Base-by-base conservation (phyloP, 2,329 filamentous ascomycete species). In the Fusarium irregulare region DNA sequence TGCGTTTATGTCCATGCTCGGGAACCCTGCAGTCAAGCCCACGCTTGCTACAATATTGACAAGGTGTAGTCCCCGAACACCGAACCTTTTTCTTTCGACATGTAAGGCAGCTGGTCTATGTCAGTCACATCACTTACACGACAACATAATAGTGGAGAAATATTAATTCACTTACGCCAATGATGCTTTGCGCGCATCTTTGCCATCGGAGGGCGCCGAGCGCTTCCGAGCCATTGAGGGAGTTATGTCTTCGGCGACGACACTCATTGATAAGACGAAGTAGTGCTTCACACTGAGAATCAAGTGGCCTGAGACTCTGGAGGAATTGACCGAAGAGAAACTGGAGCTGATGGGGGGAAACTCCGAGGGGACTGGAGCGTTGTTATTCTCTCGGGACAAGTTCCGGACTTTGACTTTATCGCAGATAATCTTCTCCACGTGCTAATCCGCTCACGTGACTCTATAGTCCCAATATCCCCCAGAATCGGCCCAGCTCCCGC, bases 21-120 rank as follows among this genome's bases (percentile, higher is more conserved):
- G 73, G 73, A 48, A 75, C 66, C 37, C 70, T 70, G 60, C 73
- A 75, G 51, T 75, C 73, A 18, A 75, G 32, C 5, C 73, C 73
- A 34, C 73, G 73, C 63, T 75, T 75, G 51, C 64, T 55, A 40
- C 73, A 75, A 18, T 75, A 75, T n/a, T 67, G 70, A 54, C 73
- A 75, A 50, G 73, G 73, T 25, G 69, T 75, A 28, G 73, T 75
- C 23, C 73, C 73, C 14, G 73, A 75, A 23, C 73, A 75, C 46
- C 73, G 58, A 46, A 75, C 73, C 42, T 75, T 75, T 49, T 75
- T 75, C 71, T 75, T 75, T 37, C 73, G 72, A 49, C 73, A 75
- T 23, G 73, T 75, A 42, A 75, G 71, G 48, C 73, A 75, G 18
- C 73, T 75, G 8, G 25, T 45, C 3, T 20, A 14, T 46, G 58